These are phyloP conservation scores for Fraxinus dipetala DNA, from an alignment of 305 asterid species.

Conservation along the genomic window DNA sequence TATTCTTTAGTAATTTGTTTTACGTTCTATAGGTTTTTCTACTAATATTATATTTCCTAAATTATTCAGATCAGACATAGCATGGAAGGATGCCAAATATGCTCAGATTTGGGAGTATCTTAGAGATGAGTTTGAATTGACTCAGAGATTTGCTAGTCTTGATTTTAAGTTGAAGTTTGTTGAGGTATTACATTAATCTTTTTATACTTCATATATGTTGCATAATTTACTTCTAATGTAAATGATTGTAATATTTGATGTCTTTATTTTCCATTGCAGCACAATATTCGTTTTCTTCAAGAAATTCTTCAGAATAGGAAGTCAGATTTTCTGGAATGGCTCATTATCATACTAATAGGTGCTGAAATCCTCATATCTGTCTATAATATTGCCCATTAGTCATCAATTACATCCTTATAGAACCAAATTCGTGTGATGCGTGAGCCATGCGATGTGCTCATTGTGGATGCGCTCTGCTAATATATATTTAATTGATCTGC, in stretches of 20 bases:
- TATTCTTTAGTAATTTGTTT: background rate
- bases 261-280: slow-evolving; percentile 47
- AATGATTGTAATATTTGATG: background rate
- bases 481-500: background rate
- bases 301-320: slow-evolving; percentile 95
- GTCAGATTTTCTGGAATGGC: slow-evolving; percentile 92
- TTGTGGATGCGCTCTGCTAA: background rate
- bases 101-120: slow-evolving; percentile 97
- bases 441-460: background rate
- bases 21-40: background rate
- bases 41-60: slow-evolving; percentile 5
- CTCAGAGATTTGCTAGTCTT: slow-evolving; percentile 88
- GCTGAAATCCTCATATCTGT: slow-evolving; percentile 84
- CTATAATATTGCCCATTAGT: slow-evolving; percentile 70
- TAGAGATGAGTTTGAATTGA: slow-evolving; percentile 86
- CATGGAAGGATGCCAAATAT: slow-evolving; percentile 93
- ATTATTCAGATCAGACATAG: slow-evolving; percentile 74
- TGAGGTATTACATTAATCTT: slow-evolving; percentile 48
- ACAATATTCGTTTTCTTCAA: slow-evolving; percentile 87
- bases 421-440: background rate
- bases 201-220: background rate
- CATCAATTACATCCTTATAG: slow-evolving; percentile 42
- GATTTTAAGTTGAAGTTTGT: slow-evolving; percentile 92
- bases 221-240: background rate
- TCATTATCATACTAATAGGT: slow-evolving; percentile 76